Conservation (phyloP, 176 grass and related monocot species). For the Poa annua region DNA sequence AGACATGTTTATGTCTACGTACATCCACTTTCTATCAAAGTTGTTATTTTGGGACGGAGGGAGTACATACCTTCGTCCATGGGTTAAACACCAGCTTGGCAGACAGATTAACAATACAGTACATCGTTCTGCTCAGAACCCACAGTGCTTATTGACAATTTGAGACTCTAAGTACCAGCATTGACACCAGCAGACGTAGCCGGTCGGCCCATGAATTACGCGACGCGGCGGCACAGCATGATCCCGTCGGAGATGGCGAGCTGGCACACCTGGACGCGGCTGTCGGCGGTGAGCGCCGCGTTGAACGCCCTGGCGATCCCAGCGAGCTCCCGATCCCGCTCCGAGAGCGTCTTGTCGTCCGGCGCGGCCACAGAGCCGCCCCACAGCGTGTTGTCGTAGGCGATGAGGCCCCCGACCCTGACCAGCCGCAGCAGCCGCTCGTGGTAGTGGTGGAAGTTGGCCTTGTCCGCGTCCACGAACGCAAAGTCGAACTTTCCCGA, state of each 20-base stretch:
- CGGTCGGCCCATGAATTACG: constrained; percentile 19
- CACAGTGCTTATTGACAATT: not conserved
- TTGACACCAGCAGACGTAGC: not conserved
- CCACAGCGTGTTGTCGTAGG: constrained; percentile 67
- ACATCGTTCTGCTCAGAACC: not conserved
- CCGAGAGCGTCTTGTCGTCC: constrained; percentile 29
- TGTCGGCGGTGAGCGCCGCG: constrained; percentile 47
- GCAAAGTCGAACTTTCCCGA: constrained; percentile 60
- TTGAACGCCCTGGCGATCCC: constrained; percentile 45
- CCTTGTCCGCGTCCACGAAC: constrained; percentile 75
- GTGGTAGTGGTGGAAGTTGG: constrained; percentile 65
- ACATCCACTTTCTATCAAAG: too few relatives aligned
- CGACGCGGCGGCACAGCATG: constrained; percentile 62
- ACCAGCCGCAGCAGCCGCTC: constrained; percentile 61
- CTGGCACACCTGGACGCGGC: constrained; percentile 63
- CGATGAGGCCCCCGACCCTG: constrained; percentile 61
- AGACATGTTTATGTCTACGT: too few relatives aligned
- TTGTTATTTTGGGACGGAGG: too few relatives aligned
- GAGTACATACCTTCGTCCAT: too few relatives aligned
- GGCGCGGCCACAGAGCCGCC: constrained; percentile 46
- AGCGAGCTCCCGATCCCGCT: constrained; percentile 27
- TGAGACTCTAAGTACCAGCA: not conserved
- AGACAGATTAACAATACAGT: not conserved
- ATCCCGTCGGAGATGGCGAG: constrained; percentile 68
- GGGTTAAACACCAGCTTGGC: too few relatives aligned